Percentiles rank a stretch among this genome's conserved stretches.
Conservation (phyloP, 2,329 filamentous ascomycete species). For the Penicillium sp. region DNA sequence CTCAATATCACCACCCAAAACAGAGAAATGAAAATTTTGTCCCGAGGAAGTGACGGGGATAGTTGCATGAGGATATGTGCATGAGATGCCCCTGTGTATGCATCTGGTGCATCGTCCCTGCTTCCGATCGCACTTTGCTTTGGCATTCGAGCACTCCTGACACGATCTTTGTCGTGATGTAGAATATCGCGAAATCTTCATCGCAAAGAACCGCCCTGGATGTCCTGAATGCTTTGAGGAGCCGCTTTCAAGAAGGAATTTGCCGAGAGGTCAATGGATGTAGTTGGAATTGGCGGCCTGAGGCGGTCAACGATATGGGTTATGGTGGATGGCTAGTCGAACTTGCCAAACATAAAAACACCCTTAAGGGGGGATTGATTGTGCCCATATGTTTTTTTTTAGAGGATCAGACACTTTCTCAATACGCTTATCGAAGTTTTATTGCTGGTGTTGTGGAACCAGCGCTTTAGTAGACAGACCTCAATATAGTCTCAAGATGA, state of each 20-base stretch:
- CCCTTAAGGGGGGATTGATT: not conserved
- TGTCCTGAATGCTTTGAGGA: not conserved
- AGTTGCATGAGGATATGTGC: conserved; percentile 2
- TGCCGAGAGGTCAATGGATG: not conserved
- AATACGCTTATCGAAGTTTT: not conserved
- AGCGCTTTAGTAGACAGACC: too few relatives aligned
- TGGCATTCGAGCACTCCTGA: conserved; percentile 14
- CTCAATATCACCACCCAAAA: not conserved
- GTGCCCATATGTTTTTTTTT: not conserved
- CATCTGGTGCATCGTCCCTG: conserved; percentile 11
- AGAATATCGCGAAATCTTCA: conserved; percentile 15
- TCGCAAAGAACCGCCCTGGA: not conserved
- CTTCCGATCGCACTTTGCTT: conserved; percentile 17
- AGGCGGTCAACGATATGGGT: not conserved
- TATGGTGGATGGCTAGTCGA: not conserved
- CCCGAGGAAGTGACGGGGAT: not conserved
- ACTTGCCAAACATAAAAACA: not conserved
- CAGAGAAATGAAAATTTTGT: not conserved
- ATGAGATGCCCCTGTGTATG: conserved; percentile 6
- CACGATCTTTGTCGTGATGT: conserved; percentile 17
- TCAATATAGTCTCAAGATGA: not conserved
- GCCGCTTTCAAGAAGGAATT: not conserved
- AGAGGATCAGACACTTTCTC: not conserved
- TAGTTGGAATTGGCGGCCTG: not conserved
- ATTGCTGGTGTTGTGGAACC: too few relatives aligned